These are phyloP conservation scores for Leccinum solheimii DNA, from an alignment of 1,284 basidiomycete species.

Conservation along the genomic window DNA sequence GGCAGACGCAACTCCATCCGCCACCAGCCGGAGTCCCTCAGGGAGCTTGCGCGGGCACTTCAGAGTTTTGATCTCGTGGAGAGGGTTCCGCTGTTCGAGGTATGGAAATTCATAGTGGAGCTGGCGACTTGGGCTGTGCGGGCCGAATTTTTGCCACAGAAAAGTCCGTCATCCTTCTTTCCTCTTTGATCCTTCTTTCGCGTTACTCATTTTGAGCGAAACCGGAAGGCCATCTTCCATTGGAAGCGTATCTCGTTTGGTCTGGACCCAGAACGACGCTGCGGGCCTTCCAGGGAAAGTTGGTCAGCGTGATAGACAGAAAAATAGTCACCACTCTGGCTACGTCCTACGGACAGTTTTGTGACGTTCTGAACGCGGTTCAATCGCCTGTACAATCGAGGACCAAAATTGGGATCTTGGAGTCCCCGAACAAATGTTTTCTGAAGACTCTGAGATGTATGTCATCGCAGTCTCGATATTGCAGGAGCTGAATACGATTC, in stretches of 20 bases:
- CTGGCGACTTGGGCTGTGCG: neutral
- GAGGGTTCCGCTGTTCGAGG: slow-evolving; percentile 5
- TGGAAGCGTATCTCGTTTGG: neutral
- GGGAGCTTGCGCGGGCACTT: neutral
- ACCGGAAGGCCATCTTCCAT: neutral
- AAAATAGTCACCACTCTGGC: neutral
- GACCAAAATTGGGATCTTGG: neutral
- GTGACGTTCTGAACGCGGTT: neutral
- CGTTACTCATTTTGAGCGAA: neutral
- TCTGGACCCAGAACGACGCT: neutral
- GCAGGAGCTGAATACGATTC: neutral
- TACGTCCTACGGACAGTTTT: neutral
- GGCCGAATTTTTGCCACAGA: neutral
- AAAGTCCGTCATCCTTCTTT: neutral
- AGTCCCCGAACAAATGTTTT: neutral
- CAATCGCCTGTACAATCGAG: neutral
- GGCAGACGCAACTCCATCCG: slow-evolving; percentile 16
- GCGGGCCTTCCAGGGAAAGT: neutral
- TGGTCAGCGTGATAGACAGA: neutral
- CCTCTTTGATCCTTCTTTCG: neutral
- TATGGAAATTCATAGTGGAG: slow-evolving; percentile 5
- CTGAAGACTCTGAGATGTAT: neutral
- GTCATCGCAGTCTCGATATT: neutral
- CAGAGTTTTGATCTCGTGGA: slow-evolving; percentile 10
- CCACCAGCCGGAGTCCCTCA: neutral